Conservation (phyloP, 768 basidiomycete genomes). For the Suillus occidentalis region DNA sequence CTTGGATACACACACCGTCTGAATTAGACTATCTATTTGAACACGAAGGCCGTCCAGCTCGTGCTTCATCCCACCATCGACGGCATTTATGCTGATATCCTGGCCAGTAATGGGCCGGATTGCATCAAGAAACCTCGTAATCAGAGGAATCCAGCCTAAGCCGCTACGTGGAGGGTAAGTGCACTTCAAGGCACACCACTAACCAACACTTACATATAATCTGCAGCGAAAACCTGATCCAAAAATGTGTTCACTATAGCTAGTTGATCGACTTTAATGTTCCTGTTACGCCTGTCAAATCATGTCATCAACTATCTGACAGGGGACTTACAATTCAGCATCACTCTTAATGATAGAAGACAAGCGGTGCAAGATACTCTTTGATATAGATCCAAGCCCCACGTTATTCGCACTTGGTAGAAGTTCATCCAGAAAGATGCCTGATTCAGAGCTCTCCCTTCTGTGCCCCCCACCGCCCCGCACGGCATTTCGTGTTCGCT, state of each 20-base stretch:
- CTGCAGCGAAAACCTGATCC: constrained; percentile 16
- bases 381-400: constrained; percentile 34
- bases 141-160: not conserved
- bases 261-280: constrained; percentile 59
- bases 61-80: constrained; percentile 46
- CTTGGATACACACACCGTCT: constrained; percentile 49
- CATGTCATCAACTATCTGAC: not conserved
- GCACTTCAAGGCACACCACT: not conserved
- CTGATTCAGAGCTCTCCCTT: constrained; percentile 46
- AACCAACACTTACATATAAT: constrained; percentile 2
- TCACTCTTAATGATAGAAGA: constrained; percentile 56
- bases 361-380: constrained; percentile 60
- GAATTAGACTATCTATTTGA: constrained; percentile 61
- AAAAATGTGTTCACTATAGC: constrained; percentile 65
- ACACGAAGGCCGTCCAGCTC: constrained; percentile 60
- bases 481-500: constrained; percentile 49
- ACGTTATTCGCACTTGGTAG: constrained; percentile 54
- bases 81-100: constrained; percentile 48
- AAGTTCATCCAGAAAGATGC: constrained; percentile 58
- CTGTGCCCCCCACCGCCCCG: constrained; percentile 23
- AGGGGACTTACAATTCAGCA: constrained; percentile 54
- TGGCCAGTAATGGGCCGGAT: constrained; percentile 67
- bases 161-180: not conserved
- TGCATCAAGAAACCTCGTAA: constrained; percentile 45
- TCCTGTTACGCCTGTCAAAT: constrained; percentile 38